Conservation (phyloP, 2,329 filamentous ascomycete genomes). For the Fusarium illudens region DNA sequence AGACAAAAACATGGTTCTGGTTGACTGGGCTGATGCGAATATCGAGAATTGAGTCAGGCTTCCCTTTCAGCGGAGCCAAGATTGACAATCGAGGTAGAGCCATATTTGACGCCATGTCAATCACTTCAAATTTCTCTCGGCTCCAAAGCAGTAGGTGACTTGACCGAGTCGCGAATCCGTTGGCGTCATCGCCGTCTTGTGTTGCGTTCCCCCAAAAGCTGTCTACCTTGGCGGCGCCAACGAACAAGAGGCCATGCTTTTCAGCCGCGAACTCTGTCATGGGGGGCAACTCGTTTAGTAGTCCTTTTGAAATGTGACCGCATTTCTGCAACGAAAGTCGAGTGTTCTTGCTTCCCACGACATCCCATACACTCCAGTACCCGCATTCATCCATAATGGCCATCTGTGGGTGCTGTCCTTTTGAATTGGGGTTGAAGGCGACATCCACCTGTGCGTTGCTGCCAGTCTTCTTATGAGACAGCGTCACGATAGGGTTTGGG, state of each 20-base stretch:
- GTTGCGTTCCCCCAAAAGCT: constrained; percentile 30
- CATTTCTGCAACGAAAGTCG: constrained; percentile 48
- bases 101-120: constrained; percentile 49
- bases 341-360: constrained; percentile 52
- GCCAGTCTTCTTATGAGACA: constrained; percentile 63
- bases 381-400: constrained; percentile 72
- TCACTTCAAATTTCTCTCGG: constrained; percentile 45
- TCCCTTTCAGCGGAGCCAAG: constrained; percentile 35
- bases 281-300: constrained; percentile 47
- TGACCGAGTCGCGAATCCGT: constrained; percentile 19
- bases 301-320: constrained; percentile 56
- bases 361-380: constrained; percentile 74
- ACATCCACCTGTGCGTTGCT: constrained; percentile 68
- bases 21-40: constrained; percentile 57
- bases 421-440: constrained; percentile 65
- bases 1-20: constrained; percentile 62
- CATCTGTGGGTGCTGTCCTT: constrained; percentile 65
- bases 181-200: constrained; percentile 11
- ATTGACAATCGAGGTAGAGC: constrained; percentile 42
- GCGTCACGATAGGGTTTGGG: constrained; percentile 61
- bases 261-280: constrained; percentile 43
- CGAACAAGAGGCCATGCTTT: constrained; percentile 55
- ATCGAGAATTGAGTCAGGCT: constrained; percentile 62
- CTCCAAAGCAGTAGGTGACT: constrained; percentile 50
- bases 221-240: constrained; percentile 45